These are phyloP conservation scores for Pneumocystis jirovecii DNA, from an alignment of 1,139 yeast species.

Conservation along the genomic window DNA sequence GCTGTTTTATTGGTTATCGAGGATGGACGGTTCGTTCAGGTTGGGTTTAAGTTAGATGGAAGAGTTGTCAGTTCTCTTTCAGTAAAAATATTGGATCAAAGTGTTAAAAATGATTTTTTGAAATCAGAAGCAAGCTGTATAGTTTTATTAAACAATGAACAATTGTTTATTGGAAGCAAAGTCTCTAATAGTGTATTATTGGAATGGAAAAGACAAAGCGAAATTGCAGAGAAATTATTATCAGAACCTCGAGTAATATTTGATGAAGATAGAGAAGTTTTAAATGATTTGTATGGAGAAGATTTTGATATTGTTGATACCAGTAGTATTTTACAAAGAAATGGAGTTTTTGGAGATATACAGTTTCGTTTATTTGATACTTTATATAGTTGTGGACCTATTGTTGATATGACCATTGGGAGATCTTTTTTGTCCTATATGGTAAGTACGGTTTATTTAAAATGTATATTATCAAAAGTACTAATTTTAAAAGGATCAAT, in stretches of 20 bases:
- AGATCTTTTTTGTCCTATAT: conserved; percentile 10
- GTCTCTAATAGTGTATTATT: conserved; percentile 32
- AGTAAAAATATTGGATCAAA: conserved; percentile 17
- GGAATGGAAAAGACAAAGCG: conserved; percentile 21
- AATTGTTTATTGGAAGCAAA: conserved; percentile 32
- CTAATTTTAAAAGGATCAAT: neutral
- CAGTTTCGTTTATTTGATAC: conserved; percentile 32
- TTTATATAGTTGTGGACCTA: conserved; percentile 58
- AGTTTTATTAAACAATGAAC: conserved; percentile 14
- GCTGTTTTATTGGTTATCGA: conserved; percentile 40
- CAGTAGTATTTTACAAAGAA: neutral
- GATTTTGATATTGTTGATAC: neutral
- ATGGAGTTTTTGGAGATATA: conserved; percentile 4
- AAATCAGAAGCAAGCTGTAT: conserved; percentile 10
- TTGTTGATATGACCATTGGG: conserved; percentile 56
- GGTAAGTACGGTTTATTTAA: neutral
- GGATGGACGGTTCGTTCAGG: conserved; percentile 36
- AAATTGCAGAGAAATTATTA: neutral
- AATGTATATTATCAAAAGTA: neutral
- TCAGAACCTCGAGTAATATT: conserved; percentile 13
- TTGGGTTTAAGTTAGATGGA: conserved; percentile 40
- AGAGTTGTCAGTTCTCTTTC: conserved; percentile 26
- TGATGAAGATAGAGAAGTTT: conserved; percentile 24
- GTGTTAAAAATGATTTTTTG: conserved; percentile 6
- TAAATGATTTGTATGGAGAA: conserved; percentile 19